Conservation (phyloP, 2,329 filamentous ascomycete species). For the Seiridium unicorne region DNA sequence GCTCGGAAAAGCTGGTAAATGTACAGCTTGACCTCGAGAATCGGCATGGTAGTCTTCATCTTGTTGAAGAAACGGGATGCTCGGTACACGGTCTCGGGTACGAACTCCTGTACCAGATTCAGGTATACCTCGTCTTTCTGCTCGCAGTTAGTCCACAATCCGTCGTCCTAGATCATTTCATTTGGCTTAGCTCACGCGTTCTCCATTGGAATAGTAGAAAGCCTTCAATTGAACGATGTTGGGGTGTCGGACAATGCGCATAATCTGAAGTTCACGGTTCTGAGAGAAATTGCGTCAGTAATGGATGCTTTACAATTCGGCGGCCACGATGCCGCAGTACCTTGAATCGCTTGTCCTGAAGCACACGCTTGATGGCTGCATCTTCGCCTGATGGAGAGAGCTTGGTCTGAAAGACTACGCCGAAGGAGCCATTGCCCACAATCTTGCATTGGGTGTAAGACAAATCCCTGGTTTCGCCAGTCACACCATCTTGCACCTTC, state of each 20-base stretch:
- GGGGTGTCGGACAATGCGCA: conserved; percentile 97
- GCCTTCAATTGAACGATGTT: conserved; percentile 99
- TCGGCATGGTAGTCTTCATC: conserved; percentile 99
- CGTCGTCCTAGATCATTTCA: neutral
- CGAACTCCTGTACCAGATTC: conserved; percentile 96
- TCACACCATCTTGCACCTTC: conserved; percentile 97
- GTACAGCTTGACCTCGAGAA: conserved; percentile 97
- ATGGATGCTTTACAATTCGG: neutral
- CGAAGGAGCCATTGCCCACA: conserved; percentile 97
- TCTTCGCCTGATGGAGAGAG: conserved; percentile 97
- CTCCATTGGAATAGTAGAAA: conserved; percentile 99
- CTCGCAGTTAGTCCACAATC: conserved; percentile 12
- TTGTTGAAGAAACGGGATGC: conserved; percentile 99
- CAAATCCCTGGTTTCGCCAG: conserved; percentile 93
- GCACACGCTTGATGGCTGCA: conserved; percentile 96
- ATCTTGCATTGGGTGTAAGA: conserved; percentile 99
- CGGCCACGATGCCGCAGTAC: conserved; percentile 44
- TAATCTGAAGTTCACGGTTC: conserved; percentile 99
- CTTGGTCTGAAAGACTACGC: conserved; percentile 98
- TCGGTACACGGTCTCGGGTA: conserved; percentile 97
- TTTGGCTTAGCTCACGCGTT: conserved; percentile 68
- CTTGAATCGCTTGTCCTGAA: conserved; percentile 99
- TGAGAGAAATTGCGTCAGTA: conserved; percentile 34
- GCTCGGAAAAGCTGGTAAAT: conserved; percentile 99
- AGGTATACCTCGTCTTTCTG: conserved; percentile 98